A percentile compares a stretch with the other conserved stretches of the same genome.
These are phyloP conservation scores for Fonsecaea nubica DNA, from an alignment of 2,329 filamentous ascomycete genomes.

Conservation along the genomic window DNA sequence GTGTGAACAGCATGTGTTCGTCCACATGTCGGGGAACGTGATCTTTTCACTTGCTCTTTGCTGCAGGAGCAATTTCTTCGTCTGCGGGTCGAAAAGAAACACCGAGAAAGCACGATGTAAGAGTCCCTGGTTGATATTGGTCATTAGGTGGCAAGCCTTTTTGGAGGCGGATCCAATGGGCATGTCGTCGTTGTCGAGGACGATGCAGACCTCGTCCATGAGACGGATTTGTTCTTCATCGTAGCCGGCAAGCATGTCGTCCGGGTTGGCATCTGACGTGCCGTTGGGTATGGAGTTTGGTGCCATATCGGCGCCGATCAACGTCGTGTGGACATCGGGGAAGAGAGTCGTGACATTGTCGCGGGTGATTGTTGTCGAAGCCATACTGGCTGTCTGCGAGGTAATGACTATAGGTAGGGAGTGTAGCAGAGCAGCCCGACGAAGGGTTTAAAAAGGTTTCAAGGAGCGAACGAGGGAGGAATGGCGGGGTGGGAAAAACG, in stretches of 20 bases:
- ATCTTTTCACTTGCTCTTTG: constrained; percentile 97
- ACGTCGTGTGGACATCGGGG: constrained; percentile 72
- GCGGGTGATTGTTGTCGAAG: constrained; percentile 69
- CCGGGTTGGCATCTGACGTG: constrained; percentile 44
- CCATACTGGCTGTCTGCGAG: constrained; percentile 35
- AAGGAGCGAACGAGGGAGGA: not conserved
- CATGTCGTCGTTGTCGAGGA: constrained; percentile 86
- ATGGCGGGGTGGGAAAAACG: not conserved
- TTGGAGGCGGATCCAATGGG: constrained; percentile 97
- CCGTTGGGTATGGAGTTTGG: constrained; percentile 61
- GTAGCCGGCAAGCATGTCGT: constrained; percentile 79
- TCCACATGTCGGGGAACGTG: constrained; percentile 99
- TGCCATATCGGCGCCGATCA: constrained; percentile 58
- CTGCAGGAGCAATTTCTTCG: constrained; percentile 91
- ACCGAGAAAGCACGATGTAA: constrained; percentile 97
- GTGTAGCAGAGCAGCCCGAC: not conserved
- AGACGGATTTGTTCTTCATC: constrained; percentile 96
- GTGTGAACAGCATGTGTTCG: constrained; percentile 99
- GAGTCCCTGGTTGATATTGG: constrained; percentile 94
- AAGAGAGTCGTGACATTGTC: constrained; percentile 87
- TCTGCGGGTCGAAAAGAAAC: constrained; percentile 87
- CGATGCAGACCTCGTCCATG: constrained; percentile 99
- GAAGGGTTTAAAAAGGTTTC: not conserved
- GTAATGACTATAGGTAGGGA: too few species aligned
- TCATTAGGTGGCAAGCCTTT: constrained; percentile 98